A percentile compares a stretch with the other conserved stretches of the same genome.
Conservation (phyloP, 192 early-diverging fungal genomes). For the Thoreauomyces humboldtii region DNA sequence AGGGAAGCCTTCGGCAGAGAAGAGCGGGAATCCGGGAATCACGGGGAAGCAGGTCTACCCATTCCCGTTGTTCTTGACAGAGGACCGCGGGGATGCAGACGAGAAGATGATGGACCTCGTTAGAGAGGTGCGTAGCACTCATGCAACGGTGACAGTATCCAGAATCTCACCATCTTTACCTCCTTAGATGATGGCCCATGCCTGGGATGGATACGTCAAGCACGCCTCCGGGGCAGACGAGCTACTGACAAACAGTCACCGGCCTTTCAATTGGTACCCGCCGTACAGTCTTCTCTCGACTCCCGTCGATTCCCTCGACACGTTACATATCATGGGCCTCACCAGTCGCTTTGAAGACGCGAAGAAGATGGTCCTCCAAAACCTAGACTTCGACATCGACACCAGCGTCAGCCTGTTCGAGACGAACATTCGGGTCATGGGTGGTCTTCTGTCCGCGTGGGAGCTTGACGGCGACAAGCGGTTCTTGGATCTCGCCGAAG, state of each 20-base stretch:
- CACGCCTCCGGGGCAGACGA: conserved; percentile 80
- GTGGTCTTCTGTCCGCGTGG: conserved; percentile 73
- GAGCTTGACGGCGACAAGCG: conserved; percentile 66
- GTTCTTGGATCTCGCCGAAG: conserved; percentile 65
- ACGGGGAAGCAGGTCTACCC: neutral
- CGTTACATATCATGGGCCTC: conserved; percentile 81
- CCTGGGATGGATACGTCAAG: conserved; percentile 71
- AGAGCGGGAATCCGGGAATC: neutral
- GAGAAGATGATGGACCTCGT: conserved; percentile 6
- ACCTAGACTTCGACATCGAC: conserved; percentile 68
- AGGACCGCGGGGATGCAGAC: neutral
- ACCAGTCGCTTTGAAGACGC: conserved; percentile 74
- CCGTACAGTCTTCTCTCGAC: conserved; percentile 41
- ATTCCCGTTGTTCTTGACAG: conserved; percentile 7
- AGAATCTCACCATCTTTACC: no score
- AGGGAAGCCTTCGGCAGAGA: neutral
- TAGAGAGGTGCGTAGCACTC: neutral
- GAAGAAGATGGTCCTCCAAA: conserved; percentile 56
- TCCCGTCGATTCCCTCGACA: conserved; percentile 85
- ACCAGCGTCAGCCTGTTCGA: conserved; percentile 87
- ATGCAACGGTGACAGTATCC: no score
- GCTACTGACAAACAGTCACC: conserved; percentile 30
- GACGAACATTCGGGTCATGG: conserved; percentile 80
- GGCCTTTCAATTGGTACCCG: conserved; percentile 39
- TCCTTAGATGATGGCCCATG: conserved; percentile 34